These are phyloP conservation scores for Sphagnum fallax DNA, from an alignment of 228 moss, liverwort and hornwort genomes.

Conservation along the genomic window DNA sequence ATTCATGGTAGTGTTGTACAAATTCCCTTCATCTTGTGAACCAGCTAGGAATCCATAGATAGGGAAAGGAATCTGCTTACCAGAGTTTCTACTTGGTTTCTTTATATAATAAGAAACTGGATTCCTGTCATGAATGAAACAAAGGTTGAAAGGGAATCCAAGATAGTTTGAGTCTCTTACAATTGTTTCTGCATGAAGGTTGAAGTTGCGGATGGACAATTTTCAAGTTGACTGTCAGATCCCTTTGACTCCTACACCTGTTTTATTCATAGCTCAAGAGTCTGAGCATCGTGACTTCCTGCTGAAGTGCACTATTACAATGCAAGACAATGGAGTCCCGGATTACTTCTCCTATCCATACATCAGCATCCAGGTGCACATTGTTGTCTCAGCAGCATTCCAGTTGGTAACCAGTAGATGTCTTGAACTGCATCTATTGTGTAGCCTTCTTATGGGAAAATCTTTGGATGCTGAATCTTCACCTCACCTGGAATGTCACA, in stretches of 20 bases:
- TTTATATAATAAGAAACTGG: too few species aligned
- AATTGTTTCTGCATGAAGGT: slow-evolving; percentile 25
- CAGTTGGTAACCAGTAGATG: too few species aligned
- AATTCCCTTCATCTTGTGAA: too few species aligned
- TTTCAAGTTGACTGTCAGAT: slow-evolving; percentile 84
- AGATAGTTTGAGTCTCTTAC: too few species aligned
- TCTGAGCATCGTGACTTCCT: slow-evolving; percentile 63
- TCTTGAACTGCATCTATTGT: too few species aligned
- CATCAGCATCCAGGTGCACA: slow-evolving; percentile 70
- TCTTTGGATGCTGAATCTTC: too few species aligned
- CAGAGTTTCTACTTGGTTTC: too few species aligned
- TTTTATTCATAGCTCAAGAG: slow-evolving; percentile 82
- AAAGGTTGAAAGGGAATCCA: background rate
- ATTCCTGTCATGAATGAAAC: background rate
- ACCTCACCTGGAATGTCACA: too few species aligned
- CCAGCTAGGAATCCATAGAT: too few species aligned
- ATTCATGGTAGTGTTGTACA: background rate
- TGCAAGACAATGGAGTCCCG: slow-evolving; percentile 61
- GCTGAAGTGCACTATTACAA: slow-evolving; percentile 74
- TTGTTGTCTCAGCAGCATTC: background rate
- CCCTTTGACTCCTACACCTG: slow-evolving; percentile 81
- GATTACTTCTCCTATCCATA: slow-evolving; percentile 75
- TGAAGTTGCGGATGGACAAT: slow-evolving; percentile 72
- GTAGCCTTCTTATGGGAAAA: too few species aligned
- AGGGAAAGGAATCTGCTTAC: too few species aligned